phyloP scores from a whole-genome alignment of 148 eudicot genomes.

The Vaccinium corymbosum region DNA sequence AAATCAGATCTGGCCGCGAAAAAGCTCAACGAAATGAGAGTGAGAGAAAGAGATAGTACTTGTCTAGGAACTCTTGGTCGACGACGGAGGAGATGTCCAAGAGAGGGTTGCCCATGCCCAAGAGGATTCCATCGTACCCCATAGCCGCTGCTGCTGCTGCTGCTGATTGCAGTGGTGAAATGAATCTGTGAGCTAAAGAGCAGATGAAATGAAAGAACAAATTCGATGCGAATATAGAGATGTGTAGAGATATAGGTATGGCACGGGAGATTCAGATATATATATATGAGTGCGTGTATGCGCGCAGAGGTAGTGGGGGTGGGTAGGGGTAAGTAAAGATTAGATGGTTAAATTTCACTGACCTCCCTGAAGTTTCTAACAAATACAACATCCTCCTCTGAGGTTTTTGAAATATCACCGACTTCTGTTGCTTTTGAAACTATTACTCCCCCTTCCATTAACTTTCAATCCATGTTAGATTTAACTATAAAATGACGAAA shows the following conservation, averaged over 20 bases:
- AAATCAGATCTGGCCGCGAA: not conserved
- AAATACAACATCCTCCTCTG: too few relatives aligned
- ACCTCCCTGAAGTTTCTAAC: too few relatives aligned
- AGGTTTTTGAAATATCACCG: too few relatives aligned
- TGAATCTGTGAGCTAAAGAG: not conserved
- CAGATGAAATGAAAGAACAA: not conserved
- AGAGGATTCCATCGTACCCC: slow-evolving; percentile 21
- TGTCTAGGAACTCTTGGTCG: slow-evolving; percentile 54
- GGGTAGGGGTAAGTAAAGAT: too few relatives aligned
- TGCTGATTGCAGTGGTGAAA: not conserved
- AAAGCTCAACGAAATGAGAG: too few relatives aligned
- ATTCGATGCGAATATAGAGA: not conserved
- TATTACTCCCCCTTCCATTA: too few relatives aligned
- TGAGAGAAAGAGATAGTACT: slow-evolving; percentile 30
- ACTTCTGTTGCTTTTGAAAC: too few relatives aligned
- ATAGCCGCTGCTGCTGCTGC: not conserved
- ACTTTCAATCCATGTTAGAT: too few relatives aligned
- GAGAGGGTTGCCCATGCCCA: slow-evolving; percentile 30
- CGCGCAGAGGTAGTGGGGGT: not conserved
- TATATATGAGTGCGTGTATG: too few relatives aligned
- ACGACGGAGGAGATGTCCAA: slow-evolving; percentile 59
- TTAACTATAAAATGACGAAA: too few relatives aligned
- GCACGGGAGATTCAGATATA: not conserved
- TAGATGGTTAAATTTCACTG: too few relatives aligned
- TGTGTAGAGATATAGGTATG: too few relatives aligned